These are phyloP conservation scores for Quercus suber DNA, from an alignment of 306 rosid species.

Conservation along the genomic window DNA sequence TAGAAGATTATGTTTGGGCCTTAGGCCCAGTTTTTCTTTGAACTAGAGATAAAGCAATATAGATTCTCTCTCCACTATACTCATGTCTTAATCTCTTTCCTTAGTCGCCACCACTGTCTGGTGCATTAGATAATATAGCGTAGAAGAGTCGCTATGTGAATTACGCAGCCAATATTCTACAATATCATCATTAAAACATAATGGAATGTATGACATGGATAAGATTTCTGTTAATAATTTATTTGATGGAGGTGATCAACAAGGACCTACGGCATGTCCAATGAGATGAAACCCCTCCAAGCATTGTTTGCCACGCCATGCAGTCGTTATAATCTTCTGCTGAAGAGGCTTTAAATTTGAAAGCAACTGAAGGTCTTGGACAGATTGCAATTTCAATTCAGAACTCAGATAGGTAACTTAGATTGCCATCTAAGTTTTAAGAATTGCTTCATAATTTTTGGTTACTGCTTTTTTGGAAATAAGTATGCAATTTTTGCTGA, in stretches of 20 bases:
- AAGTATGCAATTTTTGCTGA: not conserved
- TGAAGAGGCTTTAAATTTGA: not conserved
- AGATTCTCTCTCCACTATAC: slow-evolving; percentile 3
- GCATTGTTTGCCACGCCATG: not conserved
- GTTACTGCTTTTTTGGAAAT: not conserved
- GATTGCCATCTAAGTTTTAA: not conserved
- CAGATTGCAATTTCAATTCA: not conserved
- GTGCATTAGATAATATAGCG: slow-evolving; percentile 33
- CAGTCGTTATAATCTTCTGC: not conserved
- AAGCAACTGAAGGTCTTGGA: not conserved
- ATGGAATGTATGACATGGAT: not conserved
- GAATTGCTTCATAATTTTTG: not conserved
- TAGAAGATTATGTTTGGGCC: slow-evolving; percentile 6
- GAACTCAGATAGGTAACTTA: not conserved
- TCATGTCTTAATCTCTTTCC: slow-evolving; percentile 49
- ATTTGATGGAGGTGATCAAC: too few relatives aligned
- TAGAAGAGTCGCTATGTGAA: slow-evolving; percentile 38
- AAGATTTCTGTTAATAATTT: not conserved
- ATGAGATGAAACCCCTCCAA: not conserved
- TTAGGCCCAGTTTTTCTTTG: slow-evolving; percentile 36
- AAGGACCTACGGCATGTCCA: not conserved
- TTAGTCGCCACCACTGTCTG: slow-evolving; percentile 70
- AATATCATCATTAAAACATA: not conserved
- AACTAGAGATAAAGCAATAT: slow-evolving; percentile 32
- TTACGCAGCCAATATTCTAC: slow-evolving; percentile 6